Percentiles rank a stretch among this genome's conserved stretches.
Conservation (phyloP, 1,284 basidiomycete species). For the Xanthoconium separans region DNA sequence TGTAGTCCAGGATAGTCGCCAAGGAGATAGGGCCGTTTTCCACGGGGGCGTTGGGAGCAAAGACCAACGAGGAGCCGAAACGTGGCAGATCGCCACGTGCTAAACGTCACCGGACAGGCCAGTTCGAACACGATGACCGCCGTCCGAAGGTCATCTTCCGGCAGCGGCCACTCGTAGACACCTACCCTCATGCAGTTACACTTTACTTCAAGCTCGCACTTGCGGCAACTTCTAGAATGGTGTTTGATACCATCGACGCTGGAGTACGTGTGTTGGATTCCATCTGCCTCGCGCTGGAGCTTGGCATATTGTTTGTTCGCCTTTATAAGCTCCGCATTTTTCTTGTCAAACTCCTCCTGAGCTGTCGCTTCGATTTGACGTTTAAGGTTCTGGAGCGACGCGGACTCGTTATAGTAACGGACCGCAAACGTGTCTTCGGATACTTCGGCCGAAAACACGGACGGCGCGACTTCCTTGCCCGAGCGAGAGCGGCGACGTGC, state of each 20-base stretch:
- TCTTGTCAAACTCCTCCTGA: conserved; percentile 10
- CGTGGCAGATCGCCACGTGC: too few relatives aligned
- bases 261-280: background rate
- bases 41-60: too few relatives aligned
- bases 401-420: conserved; percentile 29
- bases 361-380: conserved; percentile 29
- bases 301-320: conserved; percentile 9
- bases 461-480: background rate
- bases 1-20: too few relatives aligned
- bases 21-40: too few relatives aligned
- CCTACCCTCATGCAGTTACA: conserved; percentile 29
- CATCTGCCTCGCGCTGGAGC: conserved; percentile 6
- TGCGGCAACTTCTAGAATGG: background rate
- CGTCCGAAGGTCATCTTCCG: conserved; percentile 15
- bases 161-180: conserved; percentile 47
- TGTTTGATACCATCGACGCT: accelerated
- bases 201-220: background rate
- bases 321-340: conserved; percentile 27
- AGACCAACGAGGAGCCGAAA: too few relatives aligned
- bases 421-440: conserved; percentile 25
- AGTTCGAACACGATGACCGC: too few relatives aligned
- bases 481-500: conserved; percentile 22
- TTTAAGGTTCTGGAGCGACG: conserved; percentile 24
- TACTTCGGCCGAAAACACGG: conserved; percentile 23
- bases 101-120: too few relatives aligned